Conservation (phyloP, 805 yeast genomes). For the Saturnispora serradocipensis region DNA sequence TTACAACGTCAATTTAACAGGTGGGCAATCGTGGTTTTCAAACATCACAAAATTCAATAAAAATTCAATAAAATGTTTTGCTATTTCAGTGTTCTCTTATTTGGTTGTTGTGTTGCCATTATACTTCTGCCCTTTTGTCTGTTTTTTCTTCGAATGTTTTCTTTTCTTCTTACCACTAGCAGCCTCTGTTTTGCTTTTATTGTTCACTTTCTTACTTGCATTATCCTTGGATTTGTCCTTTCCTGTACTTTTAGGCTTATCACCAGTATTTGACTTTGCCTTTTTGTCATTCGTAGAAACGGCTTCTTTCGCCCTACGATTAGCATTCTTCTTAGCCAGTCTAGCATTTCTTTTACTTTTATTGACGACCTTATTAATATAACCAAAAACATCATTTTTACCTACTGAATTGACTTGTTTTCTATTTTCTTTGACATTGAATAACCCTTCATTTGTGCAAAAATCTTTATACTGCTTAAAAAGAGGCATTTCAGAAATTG, state of each 20-base stretch:
- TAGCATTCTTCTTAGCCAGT: background rate
- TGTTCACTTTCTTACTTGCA: background rate
- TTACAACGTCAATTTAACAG: no score
- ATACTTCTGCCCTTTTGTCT: constrained; percentile 4
- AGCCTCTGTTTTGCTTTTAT: constrained; percentile 8
- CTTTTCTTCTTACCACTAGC: background rate
- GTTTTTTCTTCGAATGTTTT: constrained; percentile 8
- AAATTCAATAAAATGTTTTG: no score
- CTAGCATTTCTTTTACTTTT: background rate
- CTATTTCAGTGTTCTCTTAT: no score
- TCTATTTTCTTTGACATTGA: background rate
- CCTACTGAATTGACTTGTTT: background rate
- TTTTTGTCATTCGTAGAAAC: constrained; percentile 2
- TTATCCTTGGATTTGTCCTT: background rate
- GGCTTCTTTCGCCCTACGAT: constrained; percentile 5
- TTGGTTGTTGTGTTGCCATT: background rate
- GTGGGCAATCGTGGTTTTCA: no score
- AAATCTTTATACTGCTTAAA: constrained; percentile 11
- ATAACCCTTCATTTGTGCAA: background rate
- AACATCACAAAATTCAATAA: no score
- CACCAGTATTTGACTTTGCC: constrained; percentile 2
- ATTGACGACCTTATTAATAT: background rate
- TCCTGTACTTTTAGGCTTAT: background rate
- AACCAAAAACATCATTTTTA: background rate
- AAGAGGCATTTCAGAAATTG: constrained; percentile 9